A percentile compares a stretch with the other conserved stretches of the same genome.
phyloP scores from a whole-genome alignment of 495 filamentous ascomycete genomes.

The Xylaria bambusicola region DNA sequence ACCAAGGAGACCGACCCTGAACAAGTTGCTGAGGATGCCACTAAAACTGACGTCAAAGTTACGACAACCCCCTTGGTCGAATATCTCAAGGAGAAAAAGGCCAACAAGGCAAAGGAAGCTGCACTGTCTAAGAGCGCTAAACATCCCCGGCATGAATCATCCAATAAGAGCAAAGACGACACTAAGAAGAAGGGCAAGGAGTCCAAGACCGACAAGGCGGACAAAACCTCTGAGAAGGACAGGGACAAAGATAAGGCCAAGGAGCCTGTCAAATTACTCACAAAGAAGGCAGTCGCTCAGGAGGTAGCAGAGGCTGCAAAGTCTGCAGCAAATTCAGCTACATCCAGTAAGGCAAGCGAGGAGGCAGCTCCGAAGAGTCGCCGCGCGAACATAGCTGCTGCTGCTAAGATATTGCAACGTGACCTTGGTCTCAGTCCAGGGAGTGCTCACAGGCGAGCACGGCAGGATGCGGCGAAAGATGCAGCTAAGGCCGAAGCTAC shows the following conservation, averaged over 20 bases:
- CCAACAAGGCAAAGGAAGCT: conserved; percentile 76
- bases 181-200: conserved; percentile 61
- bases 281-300: conserved; percentile 61
- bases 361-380: conserved; percentile 43
- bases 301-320: conserved; percentile 52
- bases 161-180: conserved; percentile 51
- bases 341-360: conserved; percentile 35
- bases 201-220: conserved; percentile 57
- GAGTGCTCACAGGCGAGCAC: conserved; percentile 55
- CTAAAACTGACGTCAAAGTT: conserved; percentile 63
- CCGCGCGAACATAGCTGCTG: conserved; percentile 71
- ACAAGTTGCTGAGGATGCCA: conserved; percentile 52
- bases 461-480: conserved; percentile 54
- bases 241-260: conserved; percentile 61
- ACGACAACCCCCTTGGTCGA: conserved; percentile 88
- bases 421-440: conserved; percentile 81
- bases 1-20: conserved; percentile 47
- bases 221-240: conserved; percentile 49
- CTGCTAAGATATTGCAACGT: conserved; percentile 83
- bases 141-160: conserved; percentile 50
- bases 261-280: conserved; percentile 80
- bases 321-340: conserved; percentile 38
- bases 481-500: conserved; percentile 33
- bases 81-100: conserved; percentile 86
- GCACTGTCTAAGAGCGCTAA: conserved; percentile 50